Percentiles rank a stretch among this genome's conserved stretches.
Evolutionary conservation across 2,329 filamentous ascomycete genomes (phyloP).

Genomic region (Fusarium sp.): DNA sequence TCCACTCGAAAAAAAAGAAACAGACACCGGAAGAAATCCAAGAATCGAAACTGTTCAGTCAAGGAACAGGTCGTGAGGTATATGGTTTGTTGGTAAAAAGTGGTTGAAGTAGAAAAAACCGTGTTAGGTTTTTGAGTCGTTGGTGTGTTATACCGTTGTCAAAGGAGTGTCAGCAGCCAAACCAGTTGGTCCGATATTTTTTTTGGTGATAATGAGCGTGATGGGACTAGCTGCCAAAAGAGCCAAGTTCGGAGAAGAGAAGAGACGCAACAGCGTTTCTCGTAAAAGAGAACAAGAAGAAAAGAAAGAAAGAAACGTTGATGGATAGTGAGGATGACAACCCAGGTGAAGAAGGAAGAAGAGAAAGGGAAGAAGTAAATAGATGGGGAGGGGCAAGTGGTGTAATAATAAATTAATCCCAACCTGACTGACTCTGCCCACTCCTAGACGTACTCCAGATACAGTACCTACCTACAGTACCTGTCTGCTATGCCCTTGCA

Average conservation of each 20-base stretch:
- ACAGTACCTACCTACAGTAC: conserved; percentile 12
- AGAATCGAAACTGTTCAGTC: conserved; percentile 19
- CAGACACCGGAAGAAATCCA: conserved; percentile 33
- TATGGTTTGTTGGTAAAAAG: conserved; percentile 1
- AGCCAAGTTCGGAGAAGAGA: conserved; percentile 52
- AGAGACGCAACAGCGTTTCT: conserved; percentile 46
- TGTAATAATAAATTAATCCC: conserved; percentile 42
- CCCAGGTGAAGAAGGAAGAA: conserved; percentile 36
- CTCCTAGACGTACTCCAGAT: conserved; percentile 3
- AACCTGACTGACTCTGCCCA: neutral
- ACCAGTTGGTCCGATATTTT: conserved; percentile 62
- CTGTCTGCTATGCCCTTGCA: neutral
- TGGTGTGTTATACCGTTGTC: neutral
- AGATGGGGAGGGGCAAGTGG: conserved; percentile 42
- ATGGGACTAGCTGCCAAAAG: conserved; percentile 46
- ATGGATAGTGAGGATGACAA: conserved; percentile 36
- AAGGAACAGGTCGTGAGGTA: conserved; percentile 16
- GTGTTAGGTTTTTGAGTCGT: conserved; percentile 7
- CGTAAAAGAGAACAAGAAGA: conserved; percentile 35
- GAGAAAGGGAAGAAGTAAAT: conserved; percentile 36
- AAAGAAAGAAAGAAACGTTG: conserved; percentile 34
- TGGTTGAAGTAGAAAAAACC: conserved; percentile 22
- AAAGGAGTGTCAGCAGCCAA: conserved; percentile 70
- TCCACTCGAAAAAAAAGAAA: conserved; percentile 41
- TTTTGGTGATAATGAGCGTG: conserved; percentile 46